These are phyloP conservation scores for Boletus rubescentipes DNA, from an alignment of 768 basidiomycete species.

Conservation along the genomic window DNA sequence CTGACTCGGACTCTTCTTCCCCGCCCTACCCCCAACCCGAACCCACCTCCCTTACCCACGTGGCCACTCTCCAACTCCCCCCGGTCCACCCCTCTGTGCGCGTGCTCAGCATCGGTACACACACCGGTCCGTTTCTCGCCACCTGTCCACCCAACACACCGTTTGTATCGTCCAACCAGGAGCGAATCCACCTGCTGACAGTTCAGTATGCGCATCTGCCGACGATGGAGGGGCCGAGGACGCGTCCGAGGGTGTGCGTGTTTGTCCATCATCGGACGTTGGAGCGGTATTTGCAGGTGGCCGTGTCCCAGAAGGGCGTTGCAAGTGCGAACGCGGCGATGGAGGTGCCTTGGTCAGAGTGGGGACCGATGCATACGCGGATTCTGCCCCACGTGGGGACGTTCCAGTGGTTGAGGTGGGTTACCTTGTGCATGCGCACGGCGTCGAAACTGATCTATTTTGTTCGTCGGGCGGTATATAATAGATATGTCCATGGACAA, in stretches of 20 bases:
- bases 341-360: conserved; percentile 35
- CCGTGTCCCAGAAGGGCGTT: not conserved
- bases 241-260: conserved; percentile 21
- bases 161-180: conserved; percentile 29
- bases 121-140: conserved; percentile 36
- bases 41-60: conserved; percentile 14
- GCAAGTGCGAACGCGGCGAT: not conserved
- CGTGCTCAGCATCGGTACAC: conserved; percentile 25
- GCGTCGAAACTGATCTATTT: not conserved
- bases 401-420: conserved; percentile 44
- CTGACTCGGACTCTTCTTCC: not conserved
- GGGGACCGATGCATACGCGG: conserved; percentile 39
- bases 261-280: conserved; percentile 36
- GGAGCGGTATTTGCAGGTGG: conserved; percentile 15
- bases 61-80: conserved; percentile 19
- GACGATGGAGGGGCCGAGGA: not conserved
- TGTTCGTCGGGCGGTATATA: not conserved
- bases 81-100: conserved; percentile 1
- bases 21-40: not conserved
- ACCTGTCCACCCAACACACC: conserved; percentile 19
- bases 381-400: conserved; percentile 26
- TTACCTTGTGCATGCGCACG: not conserved
- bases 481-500: conserved; percentile 44
- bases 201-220: conserved; percentile 21
- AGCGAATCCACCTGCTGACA: conserved; percentile 22